These are phyloP conservation scores for Capsicum chinense DNA, from an alignment of 257 asterid genomes.

Conservation along the genomic window DNA sequence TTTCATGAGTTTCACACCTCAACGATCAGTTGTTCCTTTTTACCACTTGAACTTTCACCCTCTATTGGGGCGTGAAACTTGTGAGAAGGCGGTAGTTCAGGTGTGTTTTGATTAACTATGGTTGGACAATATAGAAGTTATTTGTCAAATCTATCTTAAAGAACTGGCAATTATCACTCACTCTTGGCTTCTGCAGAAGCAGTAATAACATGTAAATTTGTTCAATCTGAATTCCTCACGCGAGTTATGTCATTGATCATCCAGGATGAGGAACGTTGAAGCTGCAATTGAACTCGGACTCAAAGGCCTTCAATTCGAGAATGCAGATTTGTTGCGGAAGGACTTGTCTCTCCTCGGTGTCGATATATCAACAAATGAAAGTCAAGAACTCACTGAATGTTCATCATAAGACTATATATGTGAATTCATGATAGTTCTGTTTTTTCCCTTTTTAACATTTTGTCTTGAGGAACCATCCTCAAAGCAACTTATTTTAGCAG, in stretches of 20 bases:
- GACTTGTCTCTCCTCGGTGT: slow-evolving; percentile 62
- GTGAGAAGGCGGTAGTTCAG: too few relatives aligned
- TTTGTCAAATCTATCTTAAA: not conserved
- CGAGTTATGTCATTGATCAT: slow-evolving; percentile 17
- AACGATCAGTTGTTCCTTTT: too few relatives aligned
- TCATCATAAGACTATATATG: slow-evolving; percentile 22
- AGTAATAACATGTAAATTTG: too few relatives aligned
- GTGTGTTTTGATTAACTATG: too few relatives aligned
- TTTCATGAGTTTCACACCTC: too few relatives aligned
- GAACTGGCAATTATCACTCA: too few relatives aligned
- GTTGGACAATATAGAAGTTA: not conserved
- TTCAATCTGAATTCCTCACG: not conserved
- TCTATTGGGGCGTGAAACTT: too few relatives aligned
- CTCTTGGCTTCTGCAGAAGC: too few relatives aligned
- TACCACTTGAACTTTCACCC: too few relatives aligned
- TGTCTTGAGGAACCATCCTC: not conserved
- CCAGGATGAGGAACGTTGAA: slow-evolving; percentile 78
- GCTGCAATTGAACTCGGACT: slow-evolving; percentile 77
- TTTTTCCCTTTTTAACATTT: not conserved
- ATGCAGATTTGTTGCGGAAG: slow-evolving; percentile 54
- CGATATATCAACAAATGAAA: slow-evolving; percentile 37
- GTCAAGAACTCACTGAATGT: slow-evolving; percentile 38
- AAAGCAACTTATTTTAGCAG: not conserved
- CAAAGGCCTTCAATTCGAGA: slow-evolving; percentile 69
- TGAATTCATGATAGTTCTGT: slow-evolving; percentile 3